Evolutionary conservation across 2,329 filamentous ascomycete species (phyloP).

Genomic region (Aspergillus sojae): DNA sequence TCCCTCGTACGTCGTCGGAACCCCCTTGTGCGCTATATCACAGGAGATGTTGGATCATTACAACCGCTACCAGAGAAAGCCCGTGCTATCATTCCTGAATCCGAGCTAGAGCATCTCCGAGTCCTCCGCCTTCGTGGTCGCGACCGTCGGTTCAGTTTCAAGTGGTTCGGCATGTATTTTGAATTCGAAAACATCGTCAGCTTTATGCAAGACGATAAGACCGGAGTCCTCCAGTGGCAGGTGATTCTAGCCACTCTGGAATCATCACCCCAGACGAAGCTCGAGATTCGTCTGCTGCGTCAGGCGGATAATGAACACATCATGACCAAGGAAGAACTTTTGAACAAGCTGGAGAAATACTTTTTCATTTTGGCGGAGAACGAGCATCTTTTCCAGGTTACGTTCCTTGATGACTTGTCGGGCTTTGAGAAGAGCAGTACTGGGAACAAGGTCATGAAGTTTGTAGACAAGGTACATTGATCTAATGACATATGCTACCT

Average conservation of each 20-base stretch:
- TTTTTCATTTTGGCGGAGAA: constrained; percentile 10
- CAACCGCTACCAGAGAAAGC: constrained; percentile 34
- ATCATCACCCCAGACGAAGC: constrained; percentile 10
- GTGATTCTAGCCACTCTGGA: constrained; percentile 32
- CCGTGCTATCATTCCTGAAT: constrained; percentile 18
- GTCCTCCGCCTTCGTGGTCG: constrained; percentile 47
- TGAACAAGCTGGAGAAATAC: background rate
- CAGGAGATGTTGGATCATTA: constrained; percentile 47
- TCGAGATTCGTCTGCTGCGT: constrained; percentile 25
- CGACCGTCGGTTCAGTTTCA: constrained; percentile 48
- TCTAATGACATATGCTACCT: background rate
- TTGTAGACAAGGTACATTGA: constrained; percentile 18
- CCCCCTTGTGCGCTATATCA: constrained; percentile 49
- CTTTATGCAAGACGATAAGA: constrained; percentile 25
- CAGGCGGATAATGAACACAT: background rate
- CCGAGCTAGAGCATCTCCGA: constrained; percentile 29
- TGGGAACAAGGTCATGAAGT: constrained; percentile 25
- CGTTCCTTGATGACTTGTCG: constrained; percentile 13
- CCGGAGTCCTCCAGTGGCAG: constrained; percentile 48
- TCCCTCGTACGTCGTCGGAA: constrained; percentile 47
- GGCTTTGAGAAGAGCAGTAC: constrained; percentile 24
- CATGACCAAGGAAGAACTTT: background rate
- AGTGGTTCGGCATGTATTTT: constrained; percentile 44
- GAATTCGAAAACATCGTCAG: constrained; percentile 37
- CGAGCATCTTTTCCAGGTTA: constrained; percentile 19